Evolutionary conservation across 2,329 filamentous ascomycete species (phyloP), one percentile per base, ranked within the genome.

Genomic region (Sphaerostilbella broomeana): DNA sequence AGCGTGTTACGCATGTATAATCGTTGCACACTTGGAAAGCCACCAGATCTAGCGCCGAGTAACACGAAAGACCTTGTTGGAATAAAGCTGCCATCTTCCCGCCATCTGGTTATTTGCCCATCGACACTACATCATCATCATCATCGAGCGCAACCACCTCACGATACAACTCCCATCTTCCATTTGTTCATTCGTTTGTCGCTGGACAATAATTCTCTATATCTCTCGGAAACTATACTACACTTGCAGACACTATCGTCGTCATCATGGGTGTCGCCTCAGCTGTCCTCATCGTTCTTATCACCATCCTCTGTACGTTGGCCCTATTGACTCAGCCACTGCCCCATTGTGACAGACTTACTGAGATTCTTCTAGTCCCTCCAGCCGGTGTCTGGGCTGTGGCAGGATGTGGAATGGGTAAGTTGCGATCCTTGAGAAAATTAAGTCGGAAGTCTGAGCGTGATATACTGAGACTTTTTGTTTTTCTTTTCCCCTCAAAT

Each of bases 301-400:
- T 75, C 54, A 76, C 72, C 49, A 60, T 77, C 40, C 48, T 76
- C 47, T 67, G 73, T 77, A 57, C 45, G 70, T 57, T 19, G 19
- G 18, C n/a, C n/a, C n/a, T n/a, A n/a, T n/a, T n/a, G n/a, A n/a
- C n/a, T n/a, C n/a, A n/a, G n/a, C n/a, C n/a, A n/a, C n/a, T n/a
- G n/a, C n/a, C n/a, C n/a, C n/a, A n/a, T n/a, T n/a, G n/a, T n/a
- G n/a, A n/a, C n/a, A n/a, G n/a, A n/a, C n/a, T n/a, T n/a, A n/a
- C n/a, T n/a, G n/a, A n/a, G n/a, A n/a, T n/a, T 22, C n/a, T 42
- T 38, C 13, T 47, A 85, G 81, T 82, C 43, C 81, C 81, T 36
- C 81, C 81, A 11, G 57, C 80, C 39, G 80, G 79, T 35, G 79
- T 81, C 30, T 79, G 69, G 55, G 61, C 73, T 34, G 72, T 84